These are phyloP conservation scores for Sporothrix sp. DNA, from an alignment of 2,329 filamentous ascomycete species.

Conservation along the genomic window DNA sequence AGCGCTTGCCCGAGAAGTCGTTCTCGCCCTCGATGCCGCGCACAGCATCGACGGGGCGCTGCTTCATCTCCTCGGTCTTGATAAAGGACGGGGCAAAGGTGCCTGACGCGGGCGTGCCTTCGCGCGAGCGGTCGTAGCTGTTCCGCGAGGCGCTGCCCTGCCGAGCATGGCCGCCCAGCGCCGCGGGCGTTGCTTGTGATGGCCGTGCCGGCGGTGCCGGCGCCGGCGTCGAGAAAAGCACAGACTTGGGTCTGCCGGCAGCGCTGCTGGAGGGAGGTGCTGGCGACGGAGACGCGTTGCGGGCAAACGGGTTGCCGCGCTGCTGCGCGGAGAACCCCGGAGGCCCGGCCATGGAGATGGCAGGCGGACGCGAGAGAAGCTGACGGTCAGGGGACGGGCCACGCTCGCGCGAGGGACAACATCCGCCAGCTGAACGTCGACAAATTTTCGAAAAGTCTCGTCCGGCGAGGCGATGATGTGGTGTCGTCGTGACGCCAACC, in stretches of 20 bases:
- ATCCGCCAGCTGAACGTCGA: constrained; percentile 11
- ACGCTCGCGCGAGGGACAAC: constrained; percentile 2
- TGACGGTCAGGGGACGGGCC: neutral
- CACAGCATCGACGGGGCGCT: constrained; percentile 39
- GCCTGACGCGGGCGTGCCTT: constrained; percentile 53
- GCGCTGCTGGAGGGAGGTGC: constrained; percentile 31
- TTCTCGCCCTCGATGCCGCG: constrained; percentile 89
- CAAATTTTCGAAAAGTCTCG: neutral
- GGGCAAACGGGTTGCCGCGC: constrained; percentile 71
- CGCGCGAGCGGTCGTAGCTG: constrained; percentile 51
- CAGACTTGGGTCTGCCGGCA: constrained; percentile 61
- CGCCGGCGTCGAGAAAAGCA: constrained; percentile 50
- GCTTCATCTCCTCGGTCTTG: constrained; percentile 68
- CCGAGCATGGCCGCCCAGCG: constrained; percentile 13
- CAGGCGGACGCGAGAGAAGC: too few species aligned
- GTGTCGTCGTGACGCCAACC: constrained; percentile 1
- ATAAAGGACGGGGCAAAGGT: constrained; percentile 98
- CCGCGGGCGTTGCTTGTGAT: constrained; percentile 14
- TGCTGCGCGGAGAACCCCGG: constrained; percentile 12
- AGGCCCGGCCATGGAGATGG: constrained; percentile 11
- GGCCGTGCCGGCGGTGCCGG: constrained; percentile 36
- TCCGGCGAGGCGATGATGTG: neutral
- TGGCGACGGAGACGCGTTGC: constrained; percentile 59
- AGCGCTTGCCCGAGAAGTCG: constrained; percentile 96
- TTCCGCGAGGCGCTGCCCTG: constrained; percentile 26